Evolutionary conservation across 2,329 filamentous ascomycete genomes (phyloP).

Genomic region (Fusarium hostae): DNA sequence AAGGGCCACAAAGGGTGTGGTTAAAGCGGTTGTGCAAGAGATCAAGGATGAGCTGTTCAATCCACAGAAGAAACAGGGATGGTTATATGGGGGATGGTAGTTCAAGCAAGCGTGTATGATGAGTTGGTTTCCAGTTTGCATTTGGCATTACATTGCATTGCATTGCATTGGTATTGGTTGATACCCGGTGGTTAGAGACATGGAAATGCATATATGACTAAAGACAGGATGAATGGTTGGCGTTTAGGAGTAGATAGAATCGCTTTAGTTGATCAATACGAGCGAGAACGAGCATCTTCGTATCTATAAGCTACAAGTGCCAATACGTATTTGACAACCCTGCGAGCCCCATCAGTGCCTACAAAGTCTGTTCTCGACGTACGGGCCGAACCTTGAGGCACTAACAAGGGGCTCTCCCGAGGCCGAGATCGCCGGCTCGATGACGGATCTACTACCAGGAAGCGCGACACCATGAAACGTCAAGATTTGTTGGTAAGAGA

Average conservation of each 20-base stretch:
- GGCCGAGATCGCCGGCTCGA: not conserved
- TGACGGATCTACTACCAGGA: constrained; percentile 10
- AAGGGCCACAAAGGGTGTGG: constrained; percentile 45
- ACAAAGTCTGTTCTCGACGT: not conserved
- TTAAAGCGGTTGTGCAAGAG: constrained; percentile 26
- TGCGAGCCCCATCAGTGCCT: not conserved
- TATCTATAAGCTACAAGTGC: not conserved
- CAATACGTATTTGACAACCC: not conserved
- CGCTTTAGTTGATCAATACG: not conserved
- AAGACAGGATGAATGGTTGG: constrained; percentile 8
- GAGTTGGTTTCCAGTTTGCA: not conserved
- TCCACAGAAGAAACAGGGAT: constrained; percentile 19
- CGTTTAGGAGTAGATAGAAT: constrained; percentile 16
- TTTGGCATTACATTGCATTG: not conserved
- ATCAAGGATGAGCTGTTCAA: constrained; percentile 43
- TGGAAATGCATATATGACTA: constrained; percentile 10
- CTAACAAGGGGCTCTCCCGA: not conserved
- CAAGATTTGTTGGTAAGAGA: not conserved
- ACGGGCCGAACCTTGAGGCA: constrained; percentile 10
- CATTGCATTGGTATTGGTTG: constrained; percentile 8
- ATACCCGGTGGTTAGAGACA: constrained; percentile 18
- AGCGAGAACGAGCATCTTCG: not conserved
- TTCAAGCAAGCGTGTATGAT: not conserved
- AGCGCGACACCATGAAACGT: not conserved
- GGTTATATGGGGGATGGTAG: constrained; percentile 34